Base-by-base conservation (phyloP, 2,329 filamentous ascomycete genomes). In the Hortaea sp. region DNA sequence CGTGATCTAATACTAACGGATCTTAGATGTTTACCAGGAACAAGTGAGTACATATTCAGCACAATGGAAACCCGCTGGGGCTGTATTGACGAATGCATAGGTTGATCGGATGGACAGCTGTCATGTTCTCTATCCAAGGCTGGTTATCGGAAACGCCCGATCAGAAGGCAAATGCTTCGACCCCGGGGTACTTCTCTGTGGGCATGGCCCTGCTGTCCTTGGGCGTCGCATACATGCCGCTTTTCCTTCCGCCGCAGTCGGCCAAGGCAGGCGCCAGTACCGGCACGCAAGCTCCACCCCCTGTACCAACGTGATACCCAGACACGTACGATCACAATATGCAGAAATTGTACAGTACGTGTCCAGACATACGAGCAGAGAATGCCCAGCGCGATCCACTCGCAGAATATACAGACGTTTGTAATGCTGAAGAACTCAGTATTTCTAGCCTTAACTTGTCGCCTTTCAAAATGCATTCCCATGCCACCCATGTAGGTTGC, bases 11-110 rank as follows among this genome's bases (percentile, higher is more conserved):
- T 20, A 20, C 32, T 35, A 13, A 39, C 37, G 13, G 7, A 20
- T 7, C 10, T 20, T 42, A 42, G 40, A 94, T 95, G 76, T 92
- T 95, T 65, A 92, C 85, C 58, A 78, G 88, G 56, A 95, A 94
- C 71, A 85, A 86, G 76, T 92, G 69, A 44, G 41, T 30, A 6
- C 40, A 20, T 2, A 20, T 20, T 20, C 20, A 20, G 20, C 20
- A 20, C 20, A 20, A 20, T 20, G 20, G 20, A 20, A 20, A 20
- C 20, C n/a, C 20, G 4, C 20, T 20, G 20, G 20, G 20, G 20
- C 41, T 32, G n/a, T 13, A 42, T 57, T 47, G 42, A 50, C 47
- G 43, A 46, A 45, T 20, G 41, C 49, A 55, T 59, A 82, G 77
- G 57, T 75, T 81, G 71, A 75, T 82, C 54, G 79, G 78, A 66